Evolutionary conservation across 768 basidiomycete genomes (phyloP).

Genomic region (Xerocomus brunneocitrinus): DNA sequence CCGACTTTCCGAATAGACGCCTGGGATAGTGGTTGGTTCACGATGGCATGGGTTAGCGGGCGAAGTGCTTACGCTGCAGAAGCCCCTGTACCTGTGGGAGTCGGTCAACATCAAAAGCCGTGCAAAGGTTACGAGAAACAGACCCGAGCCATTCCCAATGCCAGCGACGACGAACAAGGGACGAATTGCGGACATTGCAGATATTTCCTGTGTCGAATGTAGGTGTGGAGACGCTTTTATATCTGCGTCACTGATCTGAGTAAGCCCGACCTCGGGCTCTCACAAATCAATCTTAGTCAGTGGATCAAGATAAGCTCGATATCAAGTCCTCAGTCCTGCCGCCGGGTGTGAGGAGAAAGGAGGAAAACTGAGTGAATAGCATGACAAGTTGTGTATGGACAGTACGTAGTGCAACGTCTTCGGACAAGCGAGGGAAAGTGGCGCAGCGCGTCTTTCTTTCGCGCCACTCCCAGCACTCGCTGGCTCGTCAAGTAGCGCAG

Average conservation of each 20-base stretch:
- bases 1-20: constrained; percentile 55
- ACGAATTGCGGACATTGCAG: constrained; percentile 34
- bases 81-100: constrained; percentile 48
- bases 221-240: constrained; percentile 10
- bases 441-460: too few species aligned
- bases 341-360: too few species aligned
- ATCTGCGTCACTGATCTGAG: constrained; percentile 5
- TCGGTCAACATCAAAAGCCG: not conserved
- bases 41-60: not conserved
- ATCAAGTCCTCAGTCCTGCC: too few species aligned
- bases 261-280: constrained; percentile 12
- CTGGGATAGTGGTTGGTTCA: constrained; percentile 29
- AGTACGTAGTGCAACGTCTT: too few species aligned
- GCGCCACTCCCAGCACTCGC: too few species aligned
- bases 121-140: not conserved
- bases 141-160: constrained; percentile 40
- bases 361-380: too few species aligned
- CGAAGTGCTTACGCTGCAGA: constrained; percentile 45
- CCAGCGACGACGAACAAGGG: constrained; percentile 59
- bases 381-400: too few species aligned
- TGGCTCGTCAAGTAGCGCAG: too few species aligned
- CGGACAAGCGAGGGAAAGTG: too few species aligned
- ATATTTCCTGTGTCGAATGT: constrained; percentile 16
- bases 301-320: not conserved
- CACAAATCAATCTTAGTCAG: constrained; percentile 14